Percentiles rank a stretch among this genome's conserved stretches.
These are phyloP conservation scores for Alternaria infectoria DNA, from an alignment of 2,329 filamentous ascomycete genomes.

Conservation along the genomic window DNA sequence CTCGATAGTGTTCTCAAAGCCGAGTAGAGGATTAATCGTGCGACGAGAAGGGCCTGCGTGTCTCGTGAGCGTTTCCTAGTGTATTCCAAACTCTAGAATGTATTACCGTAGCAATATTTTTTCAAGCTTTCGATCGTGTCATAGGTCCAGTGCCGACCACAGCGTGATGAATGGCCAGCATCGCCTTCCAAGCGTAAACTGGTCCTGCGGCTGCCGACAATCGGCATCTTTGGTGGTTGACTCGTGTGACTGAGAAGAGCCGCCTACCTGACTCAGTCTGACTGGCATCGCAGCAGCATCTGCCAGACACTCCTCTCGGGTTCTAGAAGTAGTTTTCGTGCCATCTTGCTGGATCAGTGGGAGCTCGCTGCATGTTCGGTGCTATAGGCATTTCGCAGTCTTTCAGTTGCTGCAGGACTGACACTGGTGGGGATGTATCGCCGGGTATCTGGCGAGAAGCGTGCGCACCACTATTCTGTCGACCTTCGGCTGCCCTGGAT, in stretches of 20 bases:
- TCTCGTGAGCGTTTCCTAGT: neutral
- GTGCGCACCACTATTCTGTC: neutral
- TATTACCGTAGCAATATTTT: neutral
- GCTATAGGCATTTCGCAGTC: neutral
- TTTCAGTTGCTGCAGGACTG: neutral
- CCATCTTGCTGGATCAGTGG: neutral
- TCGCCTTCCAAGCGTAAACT: neutral
- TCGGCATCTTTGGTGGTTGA: neutral
- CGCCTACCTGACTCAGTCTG: neutral
- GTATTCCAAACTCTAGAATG: neutral
- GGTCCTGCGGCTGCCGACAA: neutral
- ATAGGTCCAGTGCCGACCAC: neutral
- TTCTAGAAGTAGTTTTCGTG: constrained; percentile 4
- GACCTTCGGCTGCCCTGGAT: neutral
- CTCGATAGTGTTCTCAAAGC: constrained; percentile 24
- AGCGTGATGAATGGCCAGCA: neutral
- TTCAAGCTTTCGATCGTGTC: neutral
- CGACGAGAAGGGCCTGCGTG: neutral
- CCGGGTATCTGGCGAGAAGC: neutral
- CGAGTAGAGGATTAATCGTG: neutral
- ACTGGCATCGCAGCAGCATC: neutral
- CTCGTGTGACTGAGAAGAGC: neutral
- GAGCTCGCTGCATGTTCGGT: neutral
- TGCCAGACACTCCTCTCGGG: neutral
- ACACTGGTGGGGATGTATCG: neutral